Evolutionary conservation across 805 yeast genomes (phyloP).

Genomic region (Candida vartiovaarae): DNA sequence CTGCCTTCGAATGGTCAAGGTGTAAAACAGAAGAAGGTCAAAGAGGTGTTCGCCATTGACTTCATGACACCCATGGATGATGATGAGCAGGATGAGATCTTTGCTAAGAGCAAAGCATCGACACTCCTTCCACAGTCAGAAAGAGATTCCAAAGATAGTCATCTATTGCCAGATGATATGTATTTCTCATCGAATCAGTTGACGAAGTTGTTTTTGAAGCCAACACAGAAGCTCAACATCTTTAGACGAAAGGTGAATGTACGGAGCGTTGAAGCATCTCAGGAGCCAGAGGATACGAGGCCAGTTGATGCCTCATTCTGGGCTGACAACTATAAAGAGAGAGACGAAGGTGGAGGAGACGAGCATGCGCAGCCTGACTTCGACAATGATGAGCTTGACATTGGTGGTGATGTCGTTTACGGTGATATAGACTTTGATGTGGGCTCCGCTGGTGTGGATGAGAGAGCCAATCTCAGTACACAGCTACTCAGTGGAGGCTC

Average conservation of each 20-base stretch:
- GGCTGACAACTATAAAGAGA: slow-evolving; percentile 53
- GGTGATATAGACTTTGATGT: slow-evolving; percentile 11
- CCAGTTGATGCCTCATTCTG: slow-evolving; percentile 63
- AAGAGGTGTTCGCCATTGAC: slow-evolving; percentile 35
- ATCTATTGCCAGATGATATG: slow-evolving; percentile 65
- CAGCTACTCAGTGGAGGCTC: slow-evolving; percentile 24
- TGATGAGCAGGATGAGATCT: slow-evolving; percentile 32
- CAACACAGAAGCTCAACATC: slow-evolving; percentile 38
- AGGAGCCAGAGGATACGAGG: slow-evolving; percentile 20
- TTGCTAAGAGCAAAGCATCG: slow-evolving; percentile 30
- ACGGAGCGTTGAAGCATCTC: background rate
- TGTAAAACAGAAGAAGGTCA: slow-evolving; percentile 23
- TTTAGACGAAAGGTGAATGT: slow-evolving; percentile 14
- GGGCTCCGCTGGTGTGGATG: slow-evolving; percentile 3
- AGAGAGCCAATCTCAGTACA: slow-evolving; percentile 18
- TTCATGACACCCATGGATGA: slow-evolving; percentile 31
- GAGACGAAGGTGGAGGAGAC: slow-evolving; percentile 30
- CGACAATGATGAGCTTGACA: slow-evolving; percentile 12
- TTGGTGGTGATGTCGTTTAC: slow-evolving; percentile 24
- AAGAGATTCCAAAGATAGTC: slow-evolving; percentile 34
- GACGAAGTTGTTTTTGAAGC: slow-evolving; percentile 63
- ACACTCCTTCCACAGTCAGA: slow-evolving; percentile 36
- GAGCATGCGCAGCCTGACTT: slow-evolving; percentile 13
- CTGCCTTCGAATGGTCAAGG: slow-evolving; percentile 1
- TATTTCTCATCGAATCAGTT: slow-evolving; percentile 65